These are phyloP conservation scores for Dothistroma pini DNA, from an alignment of 2,329 filamentous ascomycete genomes.

Conservation along the genomic window DNA sequence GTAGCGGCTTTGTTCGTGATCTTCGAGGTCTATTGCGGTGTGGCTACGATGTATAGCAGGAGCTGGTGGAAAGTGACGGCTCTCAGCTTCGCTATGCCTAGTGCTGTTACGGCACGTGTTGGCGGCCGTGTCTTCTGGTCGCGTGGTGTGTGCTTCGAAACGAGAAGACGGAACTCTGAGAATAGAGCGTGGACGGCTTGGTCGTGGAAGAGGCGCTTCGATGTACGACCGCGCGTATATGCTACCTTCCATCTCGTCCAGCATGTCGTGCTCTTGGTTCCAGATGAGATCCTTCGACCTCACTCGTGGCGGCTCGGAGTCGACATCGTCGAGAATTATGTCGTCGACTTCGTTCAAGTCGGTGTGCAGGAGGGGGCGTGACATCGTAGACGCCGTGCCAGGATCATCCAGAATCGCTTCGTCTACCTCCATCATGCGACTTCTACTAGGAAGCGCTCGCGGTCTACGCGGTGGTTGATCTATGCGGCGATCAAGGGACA, in stretches of 20 bases:
- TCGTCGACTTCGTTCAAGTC: constrained; percentile 28
- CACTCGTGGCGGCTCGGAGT: background rate
- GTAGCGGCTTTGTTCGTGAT: constrained; percentile 19
- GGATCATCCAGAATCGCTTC: constrained; percentile 15
- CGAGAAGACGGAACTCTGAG: constrained; percentile 20
- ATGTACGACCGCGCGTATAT: constrained; percentile 2
- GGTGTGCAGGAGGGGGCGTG: constrained; percentile 6
- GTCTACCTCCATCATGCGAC: background rate
- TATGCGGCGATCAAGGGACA: background rate
- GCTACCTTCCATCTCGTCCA: constrained; percentile 1
- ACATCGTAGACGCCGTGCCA: background rate
- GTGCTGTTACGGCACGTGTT: constrained; percentile 32
- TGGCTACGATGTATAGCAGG: constrained; percentile 29
- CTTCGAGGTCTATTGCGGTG: constrained; percentile 16
- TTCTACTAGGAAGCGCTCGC: background rate
- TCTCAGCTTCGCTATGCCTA: constrained; percentile 15
- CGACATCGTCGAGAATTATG: constrained; percentile 18
- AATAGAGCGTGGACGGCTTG: constrained; percentile 23
- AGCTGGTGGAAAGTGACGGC: constrained; percentile 11
- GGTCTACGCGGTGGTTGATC: background rate
- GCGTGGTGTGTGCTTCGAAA: constrained; percentile 9
- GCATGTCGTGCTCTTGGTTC: background rate
- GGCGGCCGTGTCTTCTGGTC: constrained; percentile 21
- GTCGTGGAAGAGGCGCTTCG: background rate
- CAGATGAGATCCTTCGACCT: background rate